Evolutionary conservation across 306 rosid genomes (phyloP), one percentile per base, ranked within the genome.

Genomic region (Ceratonia siliqua): DNA sequence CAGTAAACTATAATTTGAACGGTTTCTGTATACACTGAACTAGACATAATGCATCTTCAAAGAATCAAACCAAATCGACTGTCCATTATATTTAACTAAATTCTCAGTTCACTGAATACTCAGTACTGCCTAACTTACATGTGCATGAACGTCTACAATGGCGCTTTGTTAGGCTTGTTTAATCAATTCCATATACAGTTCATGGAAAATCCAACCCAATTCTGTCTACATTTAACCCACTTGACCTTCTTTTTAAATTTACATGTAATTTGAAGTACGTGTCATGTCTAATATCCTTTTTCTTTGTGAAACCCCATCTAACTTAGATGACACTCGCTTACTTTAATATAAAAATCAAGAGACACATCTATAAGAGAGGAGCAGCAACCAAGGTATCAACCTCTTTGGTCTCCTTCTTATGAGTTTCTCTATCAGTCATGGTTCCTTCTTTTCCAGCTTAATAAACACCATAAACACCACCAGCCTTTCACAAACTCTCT

Each of bases 111-210:
- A n/a, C n/a, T n/a, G n/a, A n/a, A n/a, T n/a, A 80, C 84, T 85
- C 65, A 74, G 50, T 52, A 69, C 67, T 85, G 85, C 78, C 80
- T 20, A 73, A 65, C 49, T 80, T 28, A 55, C 89, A 88, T 77
- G 92, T 85, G 92, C 88, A 68, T 61, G 42, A 82, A 88, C 88
- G 81, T 39, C 46, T 85, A 36, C 82, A 69, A 12, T 73, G 90
- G 49, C 87, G 69, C 43, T 64, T 66, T 68, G 64, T 67, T 81
- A 41, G 85, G 78, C 75, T 41, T 67, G 67, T n/a, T n/a, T 64
- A 70, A 10, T 57, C 73, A 55, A 63, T 72, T 46, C 1, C 25
- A 42, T 59, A 59, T 22, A 9, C 12, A 22, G 2, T 62, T 61
- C 78, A 57, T 81, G 24, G 78, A 69, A 76, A 79, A 62, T 63